Conservation (phyloP, 75 land plant species). For the Chamaecyparis obtusa region DNA sequence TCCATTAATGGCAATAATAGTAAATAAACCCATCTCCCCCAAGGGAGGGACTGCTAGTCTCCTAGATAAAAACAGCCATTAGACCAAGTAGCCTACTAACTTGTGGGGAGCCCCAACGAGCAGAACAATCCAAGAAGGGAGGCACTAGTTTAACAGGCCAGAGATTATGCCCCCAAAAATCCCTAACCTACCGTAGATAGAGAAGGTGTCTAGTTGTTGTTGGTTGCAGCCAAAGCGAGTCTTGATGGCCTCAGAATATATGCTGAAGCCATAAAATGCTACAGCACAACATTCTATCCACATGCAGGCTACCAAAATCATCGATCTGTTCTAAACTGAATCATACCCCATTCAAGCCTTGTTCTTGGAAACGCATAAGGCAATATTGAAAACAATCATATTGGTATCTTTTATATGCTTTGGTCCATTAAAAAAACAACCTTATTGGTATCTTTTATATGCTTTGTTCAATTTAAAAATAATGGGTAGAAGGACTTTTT, state of each 20-base stretch:
- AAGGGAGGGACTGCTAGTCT: slow-evolving; percentile 13
- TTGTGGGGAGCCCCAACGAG: slow-evolving; percentile 18
- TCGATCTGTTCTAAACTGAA: slow-evolving; percentile 13
- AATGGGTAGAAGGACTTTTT: too few relatives aligned
- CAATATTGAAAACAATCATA: too few relatives aligned
- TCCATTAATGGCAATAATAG: slow-evolving; percentile 25
- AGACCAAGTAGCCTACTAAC: slow-evolving; percentile 17
- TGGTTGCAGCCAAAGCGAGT: slow-evolving; percentile 19
- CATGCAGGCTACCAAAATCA: slow-evolving; percentile 23
- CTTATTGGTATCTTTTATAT: too few relatives aligned
- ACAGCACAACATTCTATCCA: slow-evolving; percentile 28
- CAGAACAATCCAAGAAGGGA: slow-evolving; percentile 20
- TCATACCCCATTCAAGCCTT: background rate
- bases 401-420: too few relatives aligned
- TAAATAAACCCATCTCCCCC: slow-evolving; percentile 26
- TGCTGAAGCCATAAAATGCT: slow-evolving; percentile 26
- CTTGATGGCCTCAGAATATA: slow-evolving; percentile 29
- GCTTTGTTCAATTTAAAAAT: too few relatives aligned
- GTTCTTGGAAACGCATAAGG: background rate
- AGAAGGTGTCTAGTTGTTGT: slow-evolving; percentile 25
- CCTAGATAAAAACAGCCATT: slow-evolving; percentile 23
- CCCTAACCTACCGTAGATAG: slow-evolving; percentile 26
- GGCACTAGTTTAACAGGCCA: slow-evolving; percentile 28
- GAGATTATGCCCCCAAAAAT: slow-evolving; percentile 32
- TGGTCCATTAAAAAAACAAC: too few relatives aligned